Evolutionary conservation across 2,329 filamentous ascomycete species (phyloP).

Genomic region (Aspergillus ochraceoroseus): DNA sequence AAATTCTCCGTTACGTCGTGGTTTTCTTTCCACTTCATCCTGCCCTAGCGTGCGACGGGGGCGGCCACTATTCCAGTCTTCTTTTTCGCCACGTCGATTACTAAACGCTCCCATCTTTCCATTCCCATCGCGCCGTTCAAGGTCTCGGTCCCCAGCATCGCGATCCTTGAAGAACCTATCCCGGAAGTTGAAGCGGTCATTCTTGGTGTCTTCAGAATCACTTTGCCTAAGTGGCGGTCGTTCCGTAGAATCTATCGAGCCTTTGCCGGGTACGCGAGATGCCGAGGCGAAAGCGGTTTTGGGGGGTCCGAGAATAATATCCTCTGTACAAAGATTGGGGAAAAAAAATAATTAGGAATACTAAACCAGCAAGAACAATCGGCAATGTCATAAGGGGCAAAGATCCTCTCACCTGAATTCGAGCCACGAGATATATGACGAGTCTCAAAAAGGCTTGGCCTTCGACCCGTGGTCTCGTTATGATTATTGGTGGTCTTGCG

Average conservation of each 20-base stretch:
- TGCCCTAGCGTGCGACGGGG: constrained; percentile 39
- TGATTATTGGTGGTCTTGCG: constrained; percentile 36
- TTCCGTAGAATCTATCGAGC: constrained; percentile 44
- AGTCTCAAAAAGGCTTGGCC: constrained; percentile 42
- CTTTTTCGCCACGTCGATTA: constrained; percentile 38
- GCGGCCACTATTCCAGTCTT: constrained; percentile 42
- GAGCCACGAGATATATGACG: constrained; percentile 48
- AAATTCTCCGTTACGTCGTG: constrained; percentile 42
- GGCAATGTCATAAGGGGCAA: not conserved
- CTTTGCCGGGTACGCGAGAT: constrained; percentile 52
- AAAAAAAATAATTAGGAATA: no score
- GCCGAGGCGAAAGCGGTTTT: constrained; percentile 77
- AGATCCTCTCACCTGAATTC: constrained; percentile 38
- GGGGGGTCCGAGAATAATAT: constrained; percentile 79
- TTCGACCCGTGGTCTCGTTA: constrained; percentile 33
- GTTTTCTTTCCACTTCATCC: constrained; percentile 41
- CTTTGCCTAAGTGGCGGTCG: constrained; percentile 45
- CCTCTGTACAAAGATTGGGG: constrained; percentile 57
- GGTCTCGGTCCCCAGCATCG: constrained; percentile 33
- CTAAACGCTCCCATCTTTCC: constrained; percentile 30
- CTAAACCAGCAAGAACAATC: no score
- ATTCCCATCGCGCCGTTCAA: constrained; percentile 39
- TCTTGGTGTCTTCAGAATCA: constrained; percentile 52
- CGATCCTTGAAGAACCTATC: constrained; percentile 43
- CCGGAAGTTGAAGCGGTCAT: constrained; percentile 60